Evolutionary conservation across 2,329 filamentous ascomycete species (phyloP).

Genomic region (Hypoxylon sp.): DNA sequence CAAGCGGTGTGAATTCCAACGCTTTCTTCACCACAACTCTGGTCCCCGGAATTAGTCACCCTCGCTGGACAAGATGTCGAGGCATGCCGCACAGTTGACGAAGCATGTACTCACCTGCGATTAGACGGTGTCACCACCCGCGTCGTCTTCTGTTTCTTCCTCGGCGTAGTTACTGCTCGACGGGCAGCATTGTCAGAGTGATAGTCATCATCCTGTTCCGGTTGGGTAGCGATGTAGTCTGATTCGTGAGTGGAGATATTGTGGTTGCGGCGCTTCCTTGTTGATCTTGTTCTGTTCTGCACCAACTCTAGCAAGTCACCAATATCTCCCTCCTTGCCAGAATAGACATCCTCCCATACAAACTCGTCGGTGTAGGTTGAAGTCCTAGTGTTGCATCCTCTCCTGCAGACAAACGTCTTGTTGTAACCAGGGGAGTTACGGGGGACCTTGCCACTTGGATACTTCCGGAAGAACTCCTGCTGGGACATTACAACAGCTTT

Average conservation of each 20-base stretch:
- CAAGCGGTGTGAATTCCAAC: constrained; percentile 95
- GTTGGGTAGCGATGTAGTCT: constrained; percentile 51
- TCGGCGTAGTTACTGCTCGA: constrained; percentile 62
- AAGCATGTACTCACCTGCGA: constrained; percentile 59
- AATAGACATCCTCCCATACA: constrained; percentile 87
- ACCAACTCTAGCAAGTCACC: constrained; percentile 75
- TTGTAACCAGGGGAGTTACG: constrained; percentile 80
- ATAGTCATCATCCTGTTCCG: constrained; percentile 52
- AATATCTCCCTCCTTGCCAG: constrained; percentile 74
- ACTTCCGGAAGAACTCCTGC: constrained; percentile 73
- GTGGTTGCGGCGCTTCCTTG: constrained; percentile 62
- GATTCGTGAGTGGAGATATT: constrained; percentile 51
- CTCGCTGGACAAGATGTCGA: background rate
- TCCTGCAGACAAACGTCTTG: constrained; percentile 89
- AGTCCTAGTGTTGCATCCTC: constrained; percentile 89
- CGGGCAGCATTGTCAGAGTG: constrained; percentile 55
- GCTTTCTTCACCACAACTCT: constrained; percentile 84
- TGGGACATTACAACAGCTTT: constrained; percentile 85
- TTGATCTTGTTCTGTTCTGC: constrained; percentile 78
- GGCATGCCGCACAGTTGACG: constrained; percentile 69
- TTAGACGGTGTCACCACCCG: constrained; percentile 60
- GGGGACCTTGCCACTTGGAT: constrained; percentile 81
- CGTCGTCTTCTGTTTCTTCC: constrained; percentile 67
- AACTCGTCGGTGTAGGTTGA: constrained; percentile 95
- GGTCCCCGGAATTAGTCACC: constrained; percentile 7